phyloP scores from a whole-genome alignment of 2,329 filamentous ascomycete species.

The Chalara sp. region DNA sequence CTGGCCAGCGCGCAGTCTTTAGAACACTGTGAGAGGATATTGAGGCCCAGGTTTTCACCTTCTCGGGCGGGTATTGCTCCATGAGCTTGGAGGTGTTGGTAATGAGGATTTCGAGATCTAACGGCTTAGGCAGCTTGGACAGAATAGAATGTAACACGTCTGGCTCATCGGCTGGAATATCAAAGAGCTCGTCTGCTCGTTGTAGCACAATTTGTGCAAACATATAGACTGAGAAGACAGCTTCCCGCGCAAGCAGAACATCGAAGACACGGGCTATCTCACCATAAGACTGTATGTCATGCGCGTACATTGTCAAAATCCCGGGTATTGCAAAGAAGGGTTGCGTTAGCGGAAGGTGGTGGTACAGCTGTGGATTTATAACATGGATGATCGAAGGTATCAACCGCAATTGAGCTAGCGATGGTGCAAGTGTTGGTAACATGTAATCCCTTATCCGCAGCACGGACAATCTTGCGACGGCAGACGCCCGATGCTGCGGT shows the following conservation, averaged over 20 bases:
- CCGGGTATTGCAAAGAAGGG: constrained; percentile 93
- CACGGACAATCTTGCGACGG: constrained; percentile 75
- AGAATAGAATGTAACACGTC: constrained; percentile 89
- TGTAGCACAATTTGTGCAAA: constrained; percentile 84
- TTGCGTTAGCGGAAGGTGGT: constrained; percentile 69
- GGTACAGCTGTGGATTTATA: constrained; percentile 64
- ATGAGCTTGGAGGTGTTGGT: constrained; percentile 57
- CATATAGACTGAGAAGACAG: constrained; percentile 84
- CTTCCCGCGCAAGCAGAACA: constrained; percentile 78
- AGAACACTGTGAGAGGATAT: constrained; percentile 75
- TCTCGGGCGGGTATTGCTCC: constrained; percentile 61
- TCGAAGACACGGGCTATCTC: constrained; percentile 91
- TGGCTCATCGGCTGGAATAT: constrained; percentile 73
- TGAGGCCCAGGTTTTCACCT: constrained; percentile 61
- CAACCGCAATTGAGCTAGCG: constrained; percentile 77
- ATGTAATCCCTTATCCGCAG: constrained; percentile 96
- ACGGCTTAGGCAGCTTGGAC: constrained; percentile 74
- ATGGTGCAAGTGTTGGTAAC: constrained; percentile 79
- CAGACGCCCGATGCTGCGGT: constrained; percentile 47
- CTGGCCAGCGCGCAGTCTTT: constrained; percentile 64
- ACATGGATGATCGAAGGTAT: constrained; percentile 73
- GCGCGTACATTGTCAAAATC: constrained; percentile 91
- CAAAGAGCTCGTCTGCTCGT: constrained; percentile 77
- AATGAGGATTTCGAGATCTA: constrained; percentile 76
- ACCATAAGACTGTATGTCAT: constrained; percentile 85